Base-by-base conservation (phyloP, 495 filamentous ascomycete genomes). In the Penicillium malachiteum region DNA sequence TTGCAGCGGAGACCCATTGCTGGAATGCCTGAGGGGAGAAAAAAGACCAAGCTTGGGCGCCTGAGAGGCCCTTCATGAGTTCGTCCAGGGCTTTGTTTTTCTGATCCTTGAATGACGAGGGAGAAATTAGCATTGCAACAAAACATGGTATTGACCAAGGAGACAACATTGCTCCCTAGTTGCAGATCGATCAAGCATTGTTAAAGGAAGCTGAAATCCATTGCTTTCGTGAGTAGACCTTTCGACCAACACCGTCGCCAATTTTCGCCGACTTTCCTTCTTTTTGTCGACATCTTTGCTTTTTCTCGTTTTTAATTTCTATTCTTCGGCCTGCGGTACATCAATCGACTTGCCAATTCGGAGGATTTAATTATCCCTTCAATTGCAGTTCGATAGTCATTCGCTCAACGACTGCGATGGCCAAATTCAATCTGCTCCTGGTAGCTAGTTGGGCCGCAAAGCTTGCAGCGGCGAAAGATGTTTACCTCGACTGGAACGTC, bases 401-500 rank as follows among this genome's bases (percentile, higher is more conserved):
- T 60, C 50, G 32, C 50, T 63, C 49, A n/a, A 62, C 51, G 58
- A 26, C 49, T 26, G 31, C 31, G 26, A 69, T 69, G 66, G 56
- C 38, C 5, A 67, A 56, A 39, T 52, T 65, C n/a, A 56, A 56
- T 33, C 32, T 68, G 6, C 40, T 70, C 12, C 48, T 65, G 18
- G 21, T 70, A 48, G 63, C 65, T 38, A 55, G 63, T 13, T 57
- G 53, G 33, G 57, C 51, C 13, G 69, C 57, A 48, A 59, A 59
- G 50, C 52, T 69, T 11, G 66, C 47, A 7, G 56, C 55, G 1
- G 66, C 70, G 31, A 71, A 72, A 57, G 64, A 72, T 48, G 61
- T 73, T 11, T 48, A 66, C 56, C 56, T 67, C 56, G 76, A 93
- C 64, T 96, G 90, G 77, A 85, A 90, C 60, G 78, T 94, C 56